These are phyloP conservation scores for Pulicaria dysenterica DNA, from an alignment of 129 eudicot genomes.

Conservation along the genomic window DNA sequence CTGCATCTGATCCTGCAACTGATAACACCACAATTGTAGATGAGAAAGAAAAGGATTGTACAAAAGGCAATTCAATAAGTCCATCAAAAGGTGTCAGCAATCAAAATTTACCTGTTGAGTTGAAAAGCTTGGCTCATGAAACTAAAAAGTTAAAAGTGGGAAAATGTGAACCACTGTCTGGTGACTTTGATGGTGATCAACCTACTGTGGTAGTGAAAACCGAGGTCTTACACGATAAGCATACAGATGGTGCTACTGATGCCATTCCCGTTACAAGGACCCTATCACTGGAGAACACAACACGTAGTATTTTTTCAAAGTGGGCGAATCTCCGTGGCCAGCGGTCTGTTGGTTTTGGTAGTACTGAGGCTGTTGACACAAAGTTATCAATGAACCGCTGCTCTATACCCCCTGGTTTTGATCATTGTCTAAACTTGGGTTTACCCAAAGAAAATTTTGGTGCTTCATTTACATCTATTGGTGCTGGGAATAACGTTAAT, in stretches of 20 bases:
- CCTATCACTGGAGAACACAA: slow-evolving; percentile 32
- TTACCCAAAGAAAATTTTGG: slow-evolving; percentile 20
- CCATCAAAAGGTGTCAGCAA: neutral
- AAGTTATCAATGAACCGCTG: slow-evolving; percentile 32
- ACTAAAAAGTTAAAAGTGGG: slow-evolving; percentile 23
- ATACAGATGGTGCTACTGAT: slow-evolving; percentile 13
- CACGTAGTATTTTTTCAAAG: slow-evolving; percentile 23
- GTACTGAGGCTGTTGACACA: slow-evolving; percentile 29
- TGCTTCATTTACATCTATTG: too few relatives aligned
- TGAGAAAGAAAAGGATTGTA: slow-evolving; percentile 15
- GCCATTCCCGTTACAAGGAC: slow-evolving; percentile 31
- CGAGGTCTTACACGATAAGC: slow-evolving; percentile 7
- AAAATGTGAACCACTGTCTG: slow-evolving; percentile 20
- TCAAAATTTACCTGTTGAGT: slow-evolving; percentile 20
- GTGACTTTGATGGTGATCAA: slow-evolving; percentile 26
- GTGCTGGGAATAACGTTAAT: too few relatives aligned
- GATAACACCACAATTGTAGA: slow-evolving; percentile 1
- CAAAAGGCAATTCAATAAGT: slow-evolving; percentile 18
- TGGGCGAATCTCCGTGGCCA: slow-evolving; percentile 26
- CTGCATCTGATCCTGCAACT: slow-evolving; percentile 25
- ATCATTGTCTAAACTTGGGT: slow-evolving; percentile 9
- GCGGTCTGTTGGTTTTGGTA: neutral
- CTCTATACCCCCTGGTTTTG: slow-evolving; percentile 37
- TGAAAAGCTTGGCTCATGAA: slow-evolving; percentile 26
- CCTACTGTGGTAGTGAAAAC: slow-evolving; percentile 18